Percentiles rank a stretch among this genome's conserved stretches.
Evolutionary conservation across 352 stramenopile species (phyloP).

Genomic region (Globisporangium viniferum): DNA sequence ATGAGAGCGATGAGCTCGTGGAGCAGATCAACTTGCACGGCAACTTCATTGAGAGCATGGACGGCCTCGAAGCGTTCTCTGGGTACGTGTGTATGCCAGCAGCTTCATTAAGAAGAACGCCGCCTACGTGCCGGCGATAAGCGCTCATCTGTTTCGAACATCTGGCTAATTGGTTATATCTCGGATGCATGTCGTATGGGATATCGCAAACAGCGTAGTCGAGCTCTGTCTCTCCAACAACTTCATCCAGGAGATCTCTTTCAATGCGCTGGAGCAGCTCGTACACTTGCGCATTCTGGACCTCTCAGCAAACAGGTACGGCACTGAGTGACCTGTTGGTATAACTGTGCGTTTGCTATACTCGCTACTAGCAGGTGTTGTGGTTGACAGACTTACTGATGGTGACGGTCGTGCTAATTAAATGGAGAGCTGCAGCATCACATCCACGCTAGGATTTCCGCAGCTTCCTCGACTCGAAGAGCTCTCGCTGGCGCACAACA

Average conservation of each 20-base stretch:
- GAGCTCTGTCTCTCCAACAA: constrained; percentile 85
- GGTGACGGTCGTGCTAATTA: no score
- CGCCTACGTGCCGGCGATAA: not conserved
- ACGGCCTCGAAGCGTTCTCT: constrained; percentile 63
- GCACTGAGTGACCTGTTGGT: not conserved
- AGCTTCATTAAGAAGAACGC: not conserved
- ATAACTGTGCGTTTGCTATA: not conserved
- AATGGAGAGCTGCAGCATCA: constrained; percentile 29
- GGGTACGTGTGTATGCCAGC: constrained; percentile 19
- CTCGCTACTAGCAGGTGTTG: not conserved
- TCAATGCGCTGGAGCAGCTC: constrained; percentile 57
- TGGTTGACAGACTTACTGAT: not conserved
- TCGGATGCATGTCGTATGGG: not conserved
- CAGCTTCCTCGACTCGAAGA: constrained; percentile 61
- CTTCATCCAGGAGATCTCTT: constrained; percentile 69
- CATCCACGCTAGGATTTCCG: constrained; percentile 54
- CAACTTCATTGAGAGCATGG: constrained; percentile 58
- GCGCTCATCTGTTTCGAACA: not conserved
- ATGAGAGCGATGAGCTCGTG: constrained; percentile 41
- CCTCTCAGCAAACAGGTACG: constrained; percentile 70
- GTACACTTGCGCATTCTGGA: constrained; percentile 67
- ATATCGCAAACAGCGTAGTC: constrained; percentile 27
- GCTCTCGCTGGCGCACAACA: constrained; percentile 74
- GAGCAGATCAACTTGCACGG: constrained; percentile 81
- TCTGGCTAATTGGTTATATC: not conserved